phyloP scores from a whole-genome alignment of 2,329 filamentous ascomycete genomes.

The Neonectria magnoliae region DNA sequence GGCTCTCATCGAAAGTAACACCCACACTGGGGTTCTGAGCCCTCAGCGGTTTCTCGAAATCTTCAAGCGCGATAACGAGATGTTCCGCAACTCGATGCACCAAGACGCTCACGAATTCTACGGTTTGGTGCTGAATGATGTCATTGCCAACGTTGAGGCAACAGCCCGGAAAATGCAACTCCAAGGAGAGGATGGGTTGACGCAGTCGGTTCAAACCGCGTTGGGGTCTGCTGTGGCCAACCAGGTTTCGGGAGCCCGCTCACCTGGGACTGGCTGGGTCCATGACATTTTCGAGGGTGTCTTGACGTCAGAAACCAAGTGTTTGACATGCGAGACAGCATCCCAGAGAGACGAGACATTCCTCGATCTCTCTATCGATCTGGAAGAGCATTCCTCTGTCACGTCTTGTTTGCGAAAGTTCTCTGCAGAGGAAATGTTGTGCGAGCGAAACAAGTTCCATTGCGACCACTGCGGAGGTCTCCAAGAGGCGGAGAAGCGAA shows the following conservation, averaged over 20 bases:
- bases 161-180: conserved; percentile 73
- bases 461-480: conserved; percentile 96
- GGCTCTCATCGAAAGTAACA: conserved; percentile 82
- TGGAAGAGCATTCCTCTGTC: conserved; percentile 95
- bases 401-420: conserved; percentile 96
- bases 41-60: conserved; percentile 94
- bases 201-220: conserved; percentile 60
- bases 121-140: conserved; percentile 92
- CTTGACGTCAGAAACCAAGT: conserved; percentile 94
- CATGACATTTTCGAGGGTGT: conserved; percentile 97
- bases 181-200: conserved; percentile 54
- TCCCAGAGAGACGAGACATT: conserved; percentile 97
- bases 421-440: conserved; percentile 97
- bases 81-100: conserved; percentile 97
- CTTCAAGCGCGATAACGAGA: conserved; percentile 92
- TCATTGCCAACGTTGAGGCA: conserved; percentile 93
- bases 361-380: conserved; percentile 92
- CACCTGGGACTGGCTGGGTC: conserved; percentile 84
- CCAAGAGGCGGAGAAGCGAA: conserved; percentile 97
- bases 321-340: conserved; percentile 93
- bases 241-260: conserved; percentile 57
- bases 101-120: conserved; percentile 98
- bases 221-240: conserved; percentile 48
- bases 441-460: conserved; percentile 98
- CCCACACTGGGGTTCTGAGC: conserved; percentile 88